These are phyloP conservation scores for Rauvolfia tetraphylla DNA, from an alignment of 257 asterid genomes.

Conservation along the genomic window DNA sequence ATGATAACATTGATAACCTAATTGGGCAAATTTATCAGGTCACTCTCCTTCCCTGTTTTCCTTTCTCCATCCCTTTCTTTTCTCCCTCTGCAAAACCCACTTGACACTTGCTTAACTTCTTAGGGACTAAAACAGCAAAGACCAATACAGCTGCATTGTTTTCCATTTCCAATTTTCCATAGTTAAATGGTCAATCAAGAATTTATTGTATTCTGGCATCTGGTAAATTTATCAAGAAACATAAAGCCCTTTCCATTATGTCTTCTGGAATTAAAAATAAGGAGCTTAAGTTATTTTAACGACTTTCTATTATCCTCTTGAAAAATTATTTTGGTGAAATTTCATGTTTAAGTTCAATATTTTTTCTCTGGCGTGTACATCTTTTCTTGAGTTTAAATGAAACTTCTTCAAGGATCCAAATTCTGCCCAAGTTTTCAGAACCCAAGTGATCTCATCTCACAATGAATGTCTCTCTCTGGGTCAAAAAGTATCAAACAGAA, in stretches of 20 bases:
- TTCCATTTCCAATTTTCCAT: neutral
- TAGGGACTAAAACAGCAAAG: neutral
- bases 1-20: neutral
- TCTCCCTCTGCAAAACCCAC: neutral
- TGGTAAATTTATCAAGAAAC: neutral
- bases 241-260: neutral
- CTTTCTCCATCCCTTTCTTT: too few species aligned
- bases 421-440: neutral
- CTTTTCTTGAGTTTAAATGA: neutral
- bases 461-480: neutral
- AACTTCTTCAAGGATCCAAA: neutral
- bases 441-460: neutral
- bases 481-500: neutral
- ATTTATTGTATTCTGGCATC: neutral
- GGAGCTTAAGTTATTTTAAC: neutral
- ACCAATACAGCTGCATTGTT: neutral
- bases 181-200: neutral
- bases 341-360: neutral
- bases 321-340: neutral
- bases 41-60: neutral
- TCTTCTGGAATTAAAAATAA: neutral
- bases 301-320: neutral
- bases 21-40: neutral
- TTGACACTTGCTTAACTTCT: neutral
- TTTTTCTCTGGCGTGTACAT: neutral